Base-by-base conservation (phyloP, 495 filamentous ascomycete species). In the Hyphodiscus hymeniophilus region DNA sequence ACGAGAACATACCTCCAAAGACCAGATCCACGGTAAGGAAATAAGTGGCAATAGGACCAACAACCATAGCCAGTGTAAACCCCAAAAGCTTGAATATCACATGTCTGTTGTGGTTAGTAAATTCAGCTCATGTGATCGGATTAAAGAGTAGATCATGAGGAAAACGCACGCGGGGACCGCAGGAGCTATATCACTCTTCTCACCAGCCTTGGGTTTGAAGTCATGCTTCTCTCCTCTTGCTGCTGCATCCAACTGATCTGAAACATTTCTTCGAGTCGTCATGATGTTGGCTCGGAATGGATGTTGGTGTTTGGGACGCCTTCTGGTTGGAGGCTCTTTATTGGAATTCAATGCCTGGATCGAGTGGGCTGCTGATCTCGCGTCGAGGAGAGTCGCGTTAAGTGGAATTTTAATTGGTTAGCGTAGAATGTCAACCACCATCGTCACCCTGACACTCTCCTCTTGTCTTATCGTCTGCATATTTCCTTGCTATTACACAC, bases 1-100 rank as follows among this genome's bases (percentile, higher is more conserved):
- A 22, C 17, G 6, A 42, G 22, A 35, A 48, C 70, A 54, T 63
- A 94, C 91, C 90, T 52, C 68, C 68, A 64, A 95, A 95, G 8
- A 96, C 61, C 1, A 66, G 76, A 56, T 88, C 76, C 16, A 92
- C 66, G 0, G 85, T 85, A 33, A 89, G 41, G 63, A 89, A 98
- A 66, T 97, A 98, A 38, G 82, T 83, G 22, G 83, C 82, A 50
- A 98, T 82, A 22, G 92, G 92, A 26, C 80, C 67, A 3, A 79
- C 73, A 35, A 95, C 74, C 92, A 98, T 97, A 54, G 87, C 92
- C 12, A 87, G 71, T 6, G 90, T 92, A 66, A 96, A 96, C 45
- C 76, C 80, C 7, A 96, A 72, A 7, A 99, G 76, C 66, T 96
- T 97, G 49, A 80, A 67, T 45, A 99, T 94, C 42, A 96, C 88